A percentile compares a stretch with the other conserved stretches of the same genome.
These are phyloP conservation scores for Penicillium griseofulvum DNA, from an alignment of 2,329 filamentous ascomycete genomes.

Conservation along the genomic window DNA sequence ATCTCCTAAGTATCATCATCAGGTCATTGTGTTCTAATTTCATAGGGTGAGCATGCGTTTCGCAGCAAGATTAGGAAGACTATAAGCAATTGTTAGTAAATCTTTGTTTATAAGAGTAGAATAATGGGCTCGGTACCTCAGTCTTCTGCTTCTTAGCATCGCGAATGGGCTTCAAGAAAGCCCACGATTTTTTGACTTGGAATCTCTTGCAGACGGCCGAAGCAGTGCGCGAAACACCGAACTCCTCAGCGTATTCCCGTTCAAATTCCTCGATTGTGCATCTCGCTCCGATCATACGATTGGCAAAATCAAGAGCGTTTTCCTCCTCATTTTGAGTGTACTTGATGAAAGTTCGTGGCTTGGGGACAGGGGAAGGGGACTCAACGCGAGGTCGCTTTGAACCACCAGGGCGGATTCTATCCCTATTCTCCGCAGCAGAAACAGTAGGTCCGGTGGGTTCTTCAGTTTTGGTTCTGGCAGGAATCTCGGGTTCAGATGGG, in stretches of 20 bases:
- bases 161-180: background rate
- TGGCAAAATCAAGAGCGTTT: background rate
- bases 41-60: too few relatives aligned
- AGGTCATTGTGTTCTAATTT: background rate
- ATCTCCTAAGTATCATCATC: background rate
- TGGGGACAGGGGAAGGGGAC: too few relatives aligned
- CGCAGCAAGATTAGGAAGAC: background rate
- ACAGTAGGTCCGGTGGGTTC: too few relatives aligned
- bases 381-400: background rate
- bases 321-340: background rate
- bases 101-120: background rate
- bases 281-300: background rate
- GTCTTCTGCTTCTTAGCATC: background rate
- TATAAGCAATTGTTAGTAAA: background rate
- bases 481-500: background rate
- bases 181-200: too few relatives aligned
- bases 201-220: background rate
- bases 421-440: too few relatives aligned
- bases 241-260: background rate
- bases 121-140: background rate
- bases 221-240: background rate
- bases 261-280: background rate
- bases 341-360: rapidly evolving
- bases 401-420: too few relatives aligned
- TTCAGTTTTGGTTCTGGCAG: too few relatives aligned